Percentiles rank a stretch among this genome's conserved stretches.
Evolutionary conservation across 2,329 filamentous ascomycete species (phyloP).

Genomic region (Tolypocladium album): DNA sequence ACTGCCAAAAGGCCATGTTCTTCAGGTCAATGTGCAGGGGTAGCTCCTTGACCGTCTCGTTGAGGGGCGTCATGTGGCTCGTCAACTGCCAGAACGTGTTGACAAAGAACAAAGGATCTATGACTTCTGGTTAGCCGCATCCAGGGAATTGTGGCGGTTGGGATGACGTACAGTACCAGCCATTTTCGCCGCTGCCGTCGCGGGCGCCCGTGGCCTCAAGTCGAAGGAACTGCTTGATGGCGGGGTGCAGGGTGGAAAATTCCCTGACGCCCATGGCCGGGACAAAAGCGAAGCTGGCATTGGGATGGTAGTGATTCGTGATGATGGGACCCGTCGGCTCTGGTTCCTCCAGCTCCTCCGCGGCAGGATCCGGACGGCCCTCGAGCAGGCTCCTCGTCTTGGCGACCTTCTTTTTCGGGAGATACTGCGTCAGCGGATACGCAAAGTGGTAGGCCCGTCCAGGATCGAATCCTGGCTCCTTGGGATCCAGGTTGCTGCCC

Average conservation of each 20-base stretch:
- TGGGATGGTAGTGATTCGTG: conserved; percentile 87
- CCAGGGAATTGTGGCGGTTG: neutral
- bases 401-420: conserved; percentile 78
- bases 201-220: conserved; percentile 73
- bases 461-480: conserved; percentile 58
- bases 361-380: conserved; percentile 24
- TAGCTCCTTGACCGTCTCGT: conserved; percentile 74
- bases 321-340: conserved; percentile 57
- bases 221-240: conserved; percentile 65
- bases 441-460: conserved; percentile 73
- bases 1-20: conserved; percentile 83
- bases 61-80: conserved; percentile 82
- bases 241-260: conserved; percentile 58
- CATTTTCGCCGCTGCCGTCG: conserved; percentile 75
- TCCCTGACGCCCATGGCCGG: conserved; percentile 64
- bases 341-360: conserved; percentile 39
- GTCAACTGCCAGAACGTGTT: conserved; percentile 98
- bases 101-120: conserved; percentile 70
- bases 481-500: conserved; percentile 68
- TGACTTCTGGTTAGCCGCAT: conserved; percentile 6
- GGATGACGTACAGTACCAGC: conserved; percentile 62
- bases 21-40: conserved; percentile 76
- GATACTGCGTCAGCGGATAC: conserved; percentile 78
- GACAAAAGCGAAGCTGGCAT: conserved; percentile 81
- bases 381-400: conserved; percentile 86